Evolutionary conservation across 495 filamentous ascomycete species (phyloP).

Genomic region (Neohortaea acidophila): DNA sequence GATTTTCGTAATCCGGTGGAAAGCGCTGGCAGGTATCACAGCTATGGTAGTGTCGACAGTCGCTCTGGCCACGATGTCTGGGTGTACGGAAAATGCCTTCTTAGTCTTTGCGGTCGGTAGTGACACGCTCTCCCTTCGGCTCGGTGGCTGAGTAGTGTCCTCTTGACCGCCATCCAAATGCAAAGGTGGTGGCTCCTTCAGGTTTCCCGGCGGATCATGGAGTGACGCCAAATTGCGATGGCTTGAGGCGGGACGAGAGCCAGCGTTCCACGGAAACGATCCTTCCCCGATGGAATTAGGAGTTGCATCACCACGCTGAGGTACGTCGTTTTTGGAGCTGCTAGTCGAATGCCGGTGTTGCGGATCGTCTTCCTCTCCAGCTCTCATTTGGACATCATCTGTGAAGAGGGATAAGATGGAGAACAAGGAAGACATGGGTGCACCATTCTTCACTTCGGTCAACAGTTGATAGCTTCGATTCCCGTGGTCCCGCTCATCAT

Average conservation of each 20-base stretch:
- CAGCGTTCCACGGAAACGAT: conserved; percentile 2
- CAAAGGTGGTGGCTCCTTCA: conserved; percentile 52
- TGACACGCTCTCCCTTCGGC: conserved; percentile 6
- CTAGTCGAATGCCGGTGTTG: conserved; percentile 13
- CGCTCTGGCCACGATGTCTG: conserved; percentile 91
- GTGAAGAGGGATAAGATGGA: conserved; percentile 94
- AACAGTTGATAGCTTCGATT: conserved; percentile 79
- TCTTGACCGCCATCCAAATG: conserved; percentile 28
- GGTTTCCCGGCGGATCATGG: conserved; percentile 14
- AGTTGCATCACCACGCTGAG: conserved; percentile 1
- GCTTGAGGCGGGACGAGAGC: conserved; percentile 10
- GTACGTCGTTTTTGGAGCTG: background rate
- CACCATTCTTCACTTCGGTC: conserved; percentile 95
- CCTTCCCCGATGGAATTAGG: conserved; percentile 15
- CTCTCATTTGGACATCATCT: conserved; percentile 71
- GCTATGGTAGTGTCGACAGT: conserved; percentile 96
- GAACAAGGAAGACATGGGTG: conserved; percentile 95
- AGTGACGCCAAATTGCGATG: conserved; percentile 18
- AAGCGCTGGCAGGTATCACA: conserved; percentile 91
- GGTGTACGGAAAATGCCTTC: conserved; percentile 67
- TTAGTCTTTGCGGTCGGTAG: conserved; percentile 27
- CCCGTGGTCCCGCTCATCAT: conserved; percentile 41
- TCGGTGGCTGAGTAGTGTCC: conserved; percentile 4
- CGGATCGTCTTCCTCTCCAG: conserved; percentile 33
- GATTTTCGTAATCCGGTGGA: conserved; percentile 79